These are phyloP conservation scores for Gaeumannomyces sp. DNA, from an alignment of 2,329 filamentous ascomycete genomes.

Conservation along the genomic window DNA sequence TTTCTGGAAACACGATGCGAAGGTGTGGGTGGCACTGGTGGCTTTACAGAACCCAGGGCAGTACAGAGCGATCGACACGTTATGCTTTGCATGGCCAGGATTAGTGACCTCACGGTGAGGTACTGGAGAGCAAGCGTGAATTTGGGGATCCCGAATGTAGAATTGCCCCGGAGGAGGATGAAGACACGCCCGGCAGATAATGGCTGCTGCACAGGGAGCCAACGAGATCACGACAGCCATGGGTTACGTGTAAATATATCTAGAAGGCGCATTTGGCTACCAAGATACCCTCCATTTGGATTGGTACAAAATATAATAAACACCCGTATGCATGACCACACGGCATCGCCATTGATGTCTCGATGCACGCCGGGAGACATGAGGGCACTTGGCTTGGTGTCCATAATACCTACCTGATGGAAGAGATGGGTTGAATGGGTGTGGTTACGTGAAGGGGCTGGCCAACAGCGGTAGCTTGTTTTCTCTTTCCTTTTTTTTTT, in stretches of 20 bases:
- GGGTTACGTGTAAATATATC: neutral
- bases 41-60: neutral
- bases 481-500: neutral
- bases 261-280: neutral
- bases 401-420: too few species aligned
- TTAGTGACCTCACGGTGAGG: neutral
- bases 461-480: neutral
- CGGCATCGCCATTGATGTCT: neutral
- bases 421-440: too few species aligned
- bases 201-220: neutral
- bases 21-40: neutral
- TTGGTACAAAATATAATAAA: neutral
- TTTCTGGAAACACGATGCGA: neutral
- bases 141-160: neutral
- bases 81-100: neutral
- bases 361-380: too few species aligned
- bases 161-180: neutral
- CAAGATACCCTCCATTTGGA: conserved; percentile 2
- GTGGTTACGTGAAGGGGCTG: too few species aligned
- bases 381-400: too few species aligned
- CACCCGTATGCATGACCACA: conserved; percentile 5
- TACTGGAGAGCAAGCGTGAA: neutral
- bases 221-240: neutral
- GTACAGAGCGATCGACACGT: neutral
- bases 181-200: neutral